phyloP scores from a whole-genome alignment of 164 flowering plant genomes.

The Sextonia rubra region DNA sequence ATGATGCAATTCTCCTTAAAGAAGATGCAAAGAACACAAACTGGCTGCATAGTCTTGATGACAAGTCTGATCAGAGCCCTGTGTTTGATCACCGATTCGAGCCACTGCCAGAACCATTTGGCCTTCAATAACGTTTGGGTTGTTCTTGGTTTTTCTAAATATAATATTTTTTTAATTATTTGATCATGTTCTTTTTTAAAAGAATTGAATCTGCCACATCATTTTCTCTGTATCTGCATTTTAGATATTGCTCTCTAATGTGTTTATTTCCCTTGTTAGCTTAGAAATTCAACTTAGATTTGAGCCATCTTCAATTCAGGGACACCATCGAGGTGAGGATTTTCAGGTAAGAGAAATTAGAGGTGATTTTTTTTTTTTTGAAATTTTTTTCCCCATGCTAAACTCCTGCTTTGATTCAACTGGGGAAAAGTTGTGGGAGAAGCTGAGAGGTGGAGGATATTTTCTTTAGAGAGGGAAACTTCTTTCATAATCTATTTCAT shows the following conservation, averaged over 20 bases:
- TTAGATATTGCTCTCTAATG: neutral
- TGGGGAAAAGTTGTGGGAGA: too few species aligned
- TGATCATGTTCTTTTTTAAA: neutral
- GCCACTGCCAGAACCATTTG: constrained; percentile 80
- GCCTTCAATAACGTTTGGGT: constrained; percentile 34
- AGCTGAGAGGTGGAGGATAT: too few species aligned
- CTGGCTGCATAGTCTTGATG: constrained; percentile 82
- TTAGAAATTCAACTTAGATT: too few species aligned
- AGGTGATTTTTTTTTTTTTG: too few species aligned
- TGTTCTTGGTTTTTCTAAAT: neutral
- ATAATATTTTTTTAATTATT: constrained; percentile 6
- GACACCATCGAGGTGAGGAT: too few species aligned
- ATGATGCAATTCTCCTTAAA: constrained; percentile 76
- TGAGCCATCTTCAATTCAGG: too few species aligned
- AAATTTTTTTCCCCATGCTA: too few species aligned
- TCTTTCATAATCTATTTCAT: too few species aligned
- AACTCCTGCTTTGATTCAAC: too few species aligned
- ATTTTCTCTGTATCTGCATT: neutral
- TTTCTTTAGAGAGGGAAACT: too few species aligned
- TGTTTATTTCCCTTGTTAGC: neutral
- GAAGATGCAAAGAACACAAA: constrained; percentile 82
- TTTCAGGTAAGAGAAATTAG: too few species aligned
- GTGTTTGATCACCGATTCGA: constrained; percentile 81
- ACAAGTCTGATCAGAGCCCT: constrained; percentile 56
- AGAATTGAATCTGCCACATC: constrained; percentile 3